phyloP scores from a whole-genome alignment of 2,329 filamentous ascomycete species.

The Pyrenophora tritici-repentis region DNA sequence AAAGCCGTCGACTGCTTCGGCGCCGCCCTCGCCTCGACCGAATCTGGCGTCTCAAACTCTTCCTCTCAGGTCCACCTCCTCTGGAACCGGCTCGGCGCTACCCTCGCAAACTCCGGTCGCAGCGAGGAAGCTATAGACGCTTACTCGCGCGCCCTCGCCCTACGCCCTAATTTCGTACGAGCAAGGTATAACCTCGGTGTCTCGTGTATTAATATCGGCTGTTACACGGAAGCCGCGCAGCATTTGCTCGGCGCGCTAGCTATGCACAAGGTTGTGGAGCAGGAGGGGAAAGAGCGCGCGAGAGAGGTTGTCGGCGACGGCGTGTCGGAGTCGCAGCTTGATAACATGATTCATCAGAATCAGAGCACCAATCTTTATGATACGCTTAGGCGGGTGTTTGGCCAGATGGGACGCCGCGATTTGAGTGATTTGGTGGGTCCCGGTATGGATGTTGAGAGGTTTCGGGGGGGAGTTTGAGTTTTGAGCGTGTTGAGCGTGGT shows the following conservation, averaged over 20 bases:
- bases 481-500: slow-evolving; percentile 49
- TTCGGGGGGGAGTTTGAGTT: slow-evolving; percentile 93
- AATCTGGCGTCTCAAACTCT: slow-evolving; percentile 82
- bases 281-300: slow-evolving; percentile 80
- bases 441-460: slow-evolving; percentile 87
- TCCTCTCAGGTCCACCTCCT: slow-evolving; percentile 87
- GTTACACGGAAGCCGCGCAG: slow-evolving; percentile 88
- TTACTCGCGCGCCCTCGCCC: slow-evolving; percentile 87
- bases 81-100: slow-evolving; percentile 96
- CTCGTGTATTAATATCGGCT: slow-evolving; percentile 95
- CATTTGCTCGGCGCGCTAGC: slow-evolving; percentile 89
- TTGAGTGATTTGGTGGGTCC: slow-evolving; percentile 84
- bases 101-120: slow-evolving; percentile 90
- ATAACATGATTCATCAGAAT: slow-evolving; percentile 91
- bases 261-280: slow-evolving; percentile 95
- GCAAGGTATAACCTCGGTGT: slow-evolving; percentile 97
- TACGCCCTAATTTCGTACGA: slow-evolving; percentile 95
- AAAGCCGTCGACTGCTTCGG: slow-evolving; percentile 99
- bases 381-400: slow-evolving; percentile 91
- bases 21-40: slow-evolving; percentile 82
- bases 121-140: slow-evolving; percentile 96
- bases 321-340: slow-evolving; percentile 73
- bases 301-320: slow-evolving; percentile 72
- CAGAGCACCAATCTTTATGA: slow-evolving; percentile 97
- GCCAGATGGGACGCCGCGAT: slow-evolving; percentile 89